Evolutionary conservation across 202 grass and related monocot species (phyloP).

Genomic region (Eragrostis tef): DNA sequence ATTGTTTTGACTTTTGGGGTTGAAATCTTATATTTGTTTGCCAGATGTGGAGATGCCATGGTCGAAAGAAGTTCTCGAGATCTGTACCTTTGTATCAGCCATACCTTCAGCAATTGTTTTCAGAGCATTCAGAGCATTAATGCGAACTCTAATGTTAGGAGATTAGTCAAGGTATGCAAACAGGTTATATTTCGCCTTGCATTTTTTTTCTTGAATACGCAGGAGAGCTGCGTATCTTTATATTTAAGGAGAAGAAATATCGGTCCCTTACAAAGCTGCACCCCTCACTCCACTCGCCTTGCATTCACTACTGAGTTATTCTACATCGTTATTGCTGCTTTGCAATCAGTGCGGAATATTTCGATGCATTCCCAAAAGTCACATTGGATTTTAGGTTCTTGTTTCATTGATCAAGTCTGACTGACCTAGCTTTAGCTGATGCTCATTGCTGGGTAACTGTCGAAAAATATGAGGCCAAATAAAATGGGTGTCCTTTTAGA

Average conservation of each 20-base stretch:
- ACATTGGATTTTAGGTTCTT: neutral
- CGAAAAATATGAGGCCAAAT: neutral
- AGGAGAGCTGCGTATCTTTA: too few species aligned
- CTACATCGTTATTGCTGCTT: neutral
- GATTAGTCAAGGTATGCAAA: neutral
- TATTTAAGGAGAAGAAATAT: too few species aligned
- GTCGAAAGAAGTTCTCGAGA: neutral
- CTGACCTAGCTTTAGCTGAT: neutral
- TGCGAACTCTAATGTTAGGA: neutral
- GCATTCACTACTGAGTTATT: neutral
- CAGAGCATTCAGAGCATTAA: neutral
- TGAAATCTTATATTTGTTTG: neutral
- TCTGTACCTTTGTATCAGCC: neutral
- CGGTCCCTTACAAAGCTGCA: too few species aligned
- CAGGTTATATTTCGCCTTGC: neutral
- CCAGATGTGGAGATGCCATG: neutral
- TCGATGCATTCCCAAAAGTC: neutral
- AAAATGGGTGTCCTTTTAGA: neutral
- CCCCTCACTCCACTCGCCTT: too few species aligned
- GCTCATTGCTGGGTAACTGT: neutral
- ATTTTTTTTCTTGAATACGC: too few species aligned
- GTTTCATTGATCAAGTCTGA: neutral
- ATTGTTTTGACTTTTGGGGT: neutral
- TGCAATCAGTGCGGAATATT: neutral
- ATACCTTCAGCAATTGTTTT: neutral